Percentiles rank a stretch among this genome's conserved stretches.
phyloP scores from a whole-genome alignment of 306 rosid genomes.

The Prunus campanulata region DNA sequence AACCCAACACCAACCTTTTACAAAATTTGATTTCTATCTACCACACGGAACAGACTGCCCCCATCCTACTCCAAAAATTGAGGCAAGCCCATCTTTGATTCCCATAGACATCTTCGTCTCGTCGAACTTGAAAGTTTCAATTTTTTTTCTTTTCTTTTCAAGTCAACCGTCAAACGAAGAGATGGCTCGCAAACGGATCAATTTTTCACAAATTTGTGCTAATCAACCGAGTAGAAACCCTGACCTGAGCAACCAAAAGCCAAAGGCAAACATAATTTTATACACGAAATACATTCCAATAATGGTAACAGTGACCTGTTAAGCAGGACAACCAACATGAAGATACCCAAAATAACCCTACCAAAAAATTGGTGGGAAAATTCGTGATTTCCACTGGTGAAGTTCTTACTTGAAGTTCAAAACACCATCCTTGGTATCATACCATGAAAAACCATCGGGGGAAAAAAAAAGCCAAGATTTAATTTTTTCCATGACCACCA shows the following conservation, averaged over 20 bases:
- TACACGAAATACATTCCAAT: no score
- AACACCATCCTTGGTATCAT: background rate
- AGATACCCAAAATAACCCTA: constrained; percentile 31
- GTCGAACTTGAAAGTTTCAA: background rate
- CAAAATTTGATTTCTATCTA: background rate
- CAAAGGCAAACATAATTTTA: no score
- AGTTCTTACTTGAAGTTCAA: background rate
- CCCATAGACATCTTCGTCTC: background rate
- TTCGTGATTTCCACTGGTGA: constrained; percentile 17
- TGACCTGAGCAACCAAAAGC: no score
- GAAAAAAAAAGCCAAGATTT: background rate
- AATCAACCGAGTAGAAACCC: background rate
- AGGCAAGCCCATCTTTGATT: background rate
- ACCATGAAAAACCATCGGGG: background rate
- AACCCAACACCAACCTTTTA: background rate
- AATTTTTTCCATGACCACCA: no score
- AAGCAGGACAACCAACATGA: background rate
- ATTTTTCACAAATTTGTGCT: background rate
- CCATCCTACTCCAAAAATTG: background rate
- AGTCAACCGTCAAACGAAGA: no score
- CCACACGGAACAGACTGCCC: background rate
- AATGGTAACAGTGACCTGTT: background rate
- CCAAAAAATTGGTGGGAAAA: constrained; percentile 29
- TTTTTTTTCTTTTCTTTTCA: background rate
- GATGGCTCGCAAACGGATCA: background rate